Conservation (phyloP, 257 asterid species). For the Nicotiana undulata region DNA sequence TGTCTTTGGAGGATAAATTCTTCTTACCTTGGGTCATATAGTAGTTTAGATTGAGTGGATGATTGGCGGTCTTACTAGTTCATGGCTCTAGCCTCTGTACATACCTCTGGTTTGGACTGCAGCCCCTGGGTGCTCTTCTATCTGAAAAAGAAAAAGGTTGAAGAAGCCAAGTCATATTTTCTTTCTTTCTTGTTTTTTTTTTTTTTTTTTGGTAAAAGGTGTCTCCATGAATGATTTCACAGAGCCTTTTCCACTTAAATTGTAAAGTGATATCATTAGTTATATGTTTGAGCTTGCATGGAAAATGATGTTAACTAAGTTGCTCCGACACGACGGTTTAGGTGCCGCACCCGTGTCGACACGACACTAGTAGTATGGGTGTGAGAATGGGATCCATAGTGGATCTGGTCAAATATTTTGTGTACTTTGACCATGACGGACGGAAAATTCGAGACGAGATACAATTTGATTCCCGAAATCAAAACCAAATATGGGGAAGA, state of each 20-base stretch:
- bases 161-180: neutral
- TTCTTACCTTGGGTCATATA: neutral
- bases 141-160: neutral
- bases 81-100: neutral
- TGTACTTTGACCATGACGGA: too few relatives aligned
- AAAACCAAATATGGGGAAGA: too few relatives aligned
- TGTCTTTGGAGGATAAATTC: neutral
- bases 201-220: neutral
- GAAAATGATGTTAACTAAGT: neutral
- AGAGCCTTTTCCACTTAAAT: neutral
- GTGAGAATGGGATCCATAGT: too few relatives aligned
- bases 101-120: neutral
- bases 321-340: too few relatives aligned
- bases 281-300: neutral
- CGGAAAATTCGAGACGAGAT: too few relatives aligned
- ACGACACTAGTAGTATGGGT: too few relatives aligned
- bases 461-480: too few relatives aligned
- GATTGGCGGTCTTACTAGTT: neutral
- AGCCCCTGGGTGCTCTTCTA: neutral
- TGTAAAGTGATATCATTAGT: neutral
- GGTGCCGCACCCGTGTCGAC: too few relatives aligned
- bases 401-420: too few relatives aligned
- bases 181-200: too few relatives aligned
- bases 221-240: neutral
- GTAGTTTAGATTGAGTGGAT: neutral